Evolutionary conservation across 495 filamentous ascomycete species (phyloP), one percentile per base, ranked within the genome.

Genomic region (Penicillium crystallinum): DNA sequence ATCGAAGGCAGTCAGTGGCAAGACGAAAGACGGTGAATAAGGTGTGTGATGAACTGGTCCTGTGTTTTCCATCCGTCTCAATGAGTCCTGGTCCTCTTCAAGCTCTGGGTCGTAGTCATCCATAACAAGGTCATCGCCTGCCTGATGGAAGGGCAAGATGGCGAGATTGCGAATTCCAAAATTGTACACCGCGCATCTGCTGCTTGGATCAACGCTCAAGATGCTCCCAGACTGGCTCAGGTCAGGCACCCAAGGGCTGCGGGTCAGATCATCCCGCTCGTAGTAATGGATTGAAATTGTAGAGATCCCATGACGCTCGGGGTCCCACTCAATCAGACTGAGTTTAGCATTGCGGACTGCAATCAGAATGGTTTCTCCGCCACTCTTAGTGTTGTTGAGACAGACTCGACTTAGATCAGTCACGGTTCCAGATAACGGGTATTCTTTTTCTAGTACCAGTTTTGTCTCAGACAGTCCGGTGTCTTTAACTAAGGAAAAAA

Each of bases 211-310:
- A 46, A 89, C 89, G 12, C 84, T 86, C 56, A 99, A 76, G 50
- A 88, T 86, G 62, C 86, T 95, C 59, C 80, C 78, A 69, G 81
- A 86, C 41, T 81, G 74, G 59, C 79, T 80, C 52, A 90, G 64
- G 38, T 85, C 82, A 19, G 83, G 81, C 29, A 81, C 79, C 87
- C 84, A 97, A 17, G 85, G 91, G 59, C 77, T 86, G 27, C 81
- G 78, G 50, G 80, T 80, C 53, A 90, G 74, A 59, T 96, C 91
- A 62, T 97, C 91, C 64, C 91, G 82, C 66, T 99, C 93, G 65
- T 97, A 99, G 73, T 91, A 96, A 73, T 99, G 93, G 57, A 99
- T 91, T 23, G 91, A 96, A 50, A 91, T 82, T 12, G 93, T 99
- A 23, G 81, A 81, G 46, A 97, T 81, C 21, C 79, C 77, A 63